These are phyloP conservation scores for Candida ulmi DNA, from an alignment of 805 yeast species.

Conservation along the genomic window DNA sequence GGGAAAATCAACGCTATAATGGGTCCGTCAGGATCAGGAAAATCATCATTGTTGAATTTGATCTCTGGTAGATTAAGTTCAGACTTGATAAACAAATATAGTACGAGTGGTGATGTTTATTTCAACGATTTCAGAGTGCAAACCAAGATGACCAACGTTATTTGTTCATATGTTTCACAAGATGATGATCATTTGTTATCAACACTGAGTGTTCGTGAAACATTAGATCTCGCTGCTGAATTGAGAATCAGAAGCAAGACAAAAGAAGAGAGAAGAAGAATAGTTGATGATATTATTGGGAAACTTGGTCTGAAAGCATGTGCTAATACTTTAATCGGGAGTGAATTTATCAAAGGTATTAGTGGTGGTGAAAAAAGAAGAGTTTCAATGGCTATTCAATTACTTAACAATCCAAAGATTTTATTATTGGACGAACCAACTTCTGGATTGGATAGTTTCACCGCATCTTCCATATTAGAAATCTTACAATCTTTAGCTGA, in stretches of 20 bases:
- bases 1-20: slow-evolving; percentile 61
- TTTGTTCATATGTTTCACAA: slow-evolving; percentile 78
- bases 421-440: slow-evolving; percentile 84
- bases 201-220: slow-evolving; percentile 72
- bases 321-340: slow-evolving; percentile 67
- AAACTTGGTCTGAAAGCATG: slow-evolving; percentile 68
- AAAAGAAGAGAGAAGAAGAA: slow-evolving; percentile 35
- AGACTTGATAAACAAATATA: slow-evolving; percentile 20
- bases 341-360: slow-evolving; percentile 60
- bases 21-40: slow-evolving; percentile 84
- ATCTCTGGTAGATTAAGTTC: slow-evolving; percentile 55
- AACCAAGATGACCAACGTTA: slow-evolving; percentile 31
- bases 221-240: slow-evolving; percentile 65
- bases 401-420: slow-evolving; percentile 67
- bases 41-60: slow-evolving; percentile 58
- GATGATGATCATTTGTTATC: slow-evolving; percentile 73
- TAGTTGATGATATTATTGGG: slow-evolving; percentile 55
- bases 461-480: slow-evolving; percentile 64
- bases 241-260: slow-evolving; percentile 49
- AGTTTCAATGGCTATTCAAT: slow-evolving; percentile 76
- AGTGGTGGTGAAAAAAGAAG: slow-evolving; percentile 83
- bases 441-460: slow-evolving; percentile 79
- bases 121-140: slow-evolving; percentile 37
- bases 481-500: slow-evolving; percentile 53
- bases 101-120: slow-evolving; percentile 36